phyloP scores from a whole-genome alignment of 305 asterid species.

The Fraxinus dipetala region DNA sequence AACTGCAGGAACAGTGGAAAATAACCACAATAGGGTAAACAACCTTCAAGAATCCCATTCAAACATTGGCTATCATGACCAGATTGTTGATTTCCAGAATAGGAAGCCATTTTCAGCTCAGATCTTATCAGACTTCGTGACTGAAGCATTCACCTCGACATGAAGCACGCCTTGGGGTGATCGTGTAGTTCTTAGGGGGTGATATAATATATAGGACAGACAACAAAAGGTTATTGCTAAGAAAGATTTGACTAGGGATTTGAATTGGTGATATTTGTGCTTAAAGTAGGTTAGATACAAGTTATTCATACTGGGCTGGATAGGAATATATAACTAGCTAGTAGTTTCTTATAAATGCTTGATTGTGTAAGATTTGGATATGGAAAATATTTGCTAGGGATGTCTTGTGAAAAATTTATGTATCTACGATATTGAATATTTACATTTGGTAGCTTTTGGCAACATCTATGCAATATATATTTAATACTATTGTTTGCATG shows the following conservation, averaged over 20 bases:
- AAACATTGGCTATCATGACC: constrained; percentile 30
- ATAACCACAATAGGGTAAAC: constrained; percentile 24
- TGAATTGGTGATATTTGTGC: neutral
- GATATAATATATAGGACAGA: neutral
- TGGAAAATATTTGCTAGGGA: neutral
- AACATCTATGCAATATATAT: neutral
- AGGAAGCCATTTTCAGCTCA: constrained; percentile 49
- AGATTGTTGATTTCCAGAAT: constrained; percentile 53
- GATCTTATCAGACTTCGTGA: constrained; percentile 53
- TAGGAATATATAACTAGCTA: neutral
- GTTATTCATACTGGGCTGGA: neutral
- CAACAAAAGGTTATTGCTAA: neutral
- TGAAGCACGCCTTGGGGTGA: neutral
- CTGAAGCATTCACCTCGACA: constrained; percentile 30
- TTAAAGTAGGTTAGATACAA: neutral
- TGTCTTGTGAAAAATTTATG: neutral
- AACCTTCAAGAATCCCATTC: constrained; percentile 33
- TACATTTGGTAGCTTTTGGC: neutral
- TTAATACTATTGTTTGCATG: neutral
- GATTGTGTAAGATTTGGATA: neutral
- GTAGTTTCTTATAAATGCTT: neutral
- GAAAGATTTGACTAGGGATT: neutral
- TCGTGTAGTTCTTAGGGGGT: neutral
- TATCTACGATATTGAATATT: neutral
- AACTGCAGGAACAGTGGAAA: constrained; percentile 25